Evolutionary conservation across 2,329 filamentous ascomycete species (phyloP).

Genomic region (Coniochaeta prunicola): DNA sequence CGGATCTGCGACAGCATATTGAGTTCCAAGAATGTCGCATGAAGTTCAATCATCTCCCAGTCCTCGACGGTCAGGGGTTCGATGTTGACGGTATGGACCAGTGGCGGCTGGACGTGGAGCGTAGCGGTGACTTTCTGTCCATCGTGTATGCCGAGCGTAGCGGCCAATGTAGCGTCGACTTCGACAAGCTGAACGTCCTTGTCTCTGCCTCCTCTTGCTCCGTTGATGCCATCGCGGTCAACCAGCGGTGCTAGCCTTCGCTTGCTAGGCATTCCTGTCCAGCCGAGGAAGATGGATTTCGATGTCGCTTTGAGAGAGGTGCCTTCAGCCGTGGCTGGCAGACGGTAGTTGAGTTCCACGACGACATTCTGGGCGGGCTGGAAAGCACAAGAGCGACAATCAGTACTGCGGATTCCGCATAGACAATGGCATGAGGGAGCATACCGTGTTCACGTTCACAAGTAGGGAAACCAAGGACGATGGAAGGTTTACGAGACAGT

Average conservation of each 20-base stretch:
- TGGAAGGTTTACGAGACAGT: conserved; percentile 90
- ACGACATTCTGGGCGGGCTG: conserved; percentile 93
- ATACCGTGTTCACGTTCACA: conserved; percentile 82
- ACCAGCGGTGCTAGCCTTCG: conserved; percentile 61
- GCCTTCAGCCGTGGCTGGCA: conserved; percentile 39
- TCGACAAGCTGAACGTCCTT: conserved; percentile 75
- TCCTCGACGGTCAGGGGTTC: conserved; percentile 92
- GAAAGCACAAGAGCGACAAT: conserved; percentile 7
- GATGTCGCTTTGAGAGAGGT: conserved; percentile 36
- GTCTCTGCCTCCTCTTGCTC: conserved; percentile 53
- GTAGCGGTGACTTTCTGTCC: conserved; percentile 67
- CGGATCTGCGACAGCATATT: conserved; percentile 91
- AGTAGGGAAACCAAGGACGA: conserved; percentile 75
- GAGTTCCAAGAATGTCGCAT: conserved; percentile 90
- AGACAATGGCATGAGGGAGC: conserved; percentile 26
- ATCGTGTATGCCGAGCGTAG: conserved; percentile 68
- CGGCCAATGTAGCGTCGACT: conserved; percentile 78
- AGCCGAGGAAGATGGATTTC: conserved; percentile 80
- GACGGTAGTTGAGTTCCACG: conserved; percentile 78
- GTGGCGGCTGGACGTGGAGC: conserved; percentile 82
- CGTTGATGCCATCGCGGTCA: conserved; percentile 62
- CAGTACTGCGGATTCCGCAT: conserved; percentile 7
- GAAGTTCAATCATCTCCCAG: conserved; percentile 98
- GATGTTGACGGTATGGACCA: conserved; percentile 92
- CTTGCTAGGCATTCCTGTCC: conserved; percentile 97